Percentiles rank a stretch among this genome's conserved stretches.
Evolutionary conservation across 306 rosid genomes (phyloP).

Genomic region (Oxytropis ochrocephala): DNA sequence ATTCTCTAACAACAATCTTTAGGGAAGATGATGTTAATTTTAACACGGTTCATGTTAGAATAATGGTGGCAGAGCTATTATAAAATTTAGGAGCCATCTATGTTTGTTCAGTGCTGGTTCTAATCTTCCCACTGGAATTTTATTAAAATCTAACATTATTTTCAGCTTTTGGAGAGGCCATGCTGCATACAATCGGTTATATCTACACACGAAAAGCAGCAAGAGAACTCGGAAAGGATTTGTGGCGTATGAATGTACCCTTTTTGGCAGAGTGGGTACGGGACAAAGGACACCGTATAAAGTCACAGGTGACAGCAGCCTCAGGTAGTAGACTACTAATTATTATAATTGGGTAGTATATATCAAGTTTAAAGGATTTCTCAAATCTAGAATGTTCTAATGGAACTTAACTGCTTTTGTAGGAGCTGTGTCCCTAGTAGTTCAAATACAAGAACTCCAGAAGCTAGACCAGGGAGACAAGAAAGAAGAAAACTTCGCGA

Average conservation of each 20-base stretch:
- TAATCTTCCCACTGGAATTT: constrained; percentile 2
- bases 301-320: constrained; percentile 95
- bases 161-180: constrained; percentile 96
- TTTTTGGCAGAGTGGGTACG: constrained; percentile 97
- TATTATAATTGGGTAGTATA: neutral
- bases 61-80: neutral
- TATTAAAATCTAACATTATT: constrained; percentile 7
- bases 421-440: constrained; percentile 94
- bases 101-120: neutral
- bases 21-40: no score
- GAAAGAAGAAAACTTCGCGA: constrained; percentile 58
- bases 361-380: constrained; percentile 15
- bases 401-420: constrained; percentile 12
- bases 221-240: constrained; percentile 81
- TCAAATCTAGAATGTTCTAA: constrained; percentile 17
- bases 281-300: constrained; percentile 85
- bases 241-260: constrained; percentile 73
- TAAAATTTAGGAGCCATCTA: neutral
- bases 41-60: neutral
- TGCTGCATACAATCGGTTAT: constrained; percentile 96
- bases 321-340: constrained; percentile 56
- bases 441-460: constrained; percentile 82
- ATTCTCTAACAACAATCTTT: no score
- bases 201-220: constrained; percentile 82
- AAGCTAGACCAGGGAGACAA: constrained; percentile 58